Base-by-base conservation (phyloP, 805 yeast species). In the Yarrowia porcina region DNA sequence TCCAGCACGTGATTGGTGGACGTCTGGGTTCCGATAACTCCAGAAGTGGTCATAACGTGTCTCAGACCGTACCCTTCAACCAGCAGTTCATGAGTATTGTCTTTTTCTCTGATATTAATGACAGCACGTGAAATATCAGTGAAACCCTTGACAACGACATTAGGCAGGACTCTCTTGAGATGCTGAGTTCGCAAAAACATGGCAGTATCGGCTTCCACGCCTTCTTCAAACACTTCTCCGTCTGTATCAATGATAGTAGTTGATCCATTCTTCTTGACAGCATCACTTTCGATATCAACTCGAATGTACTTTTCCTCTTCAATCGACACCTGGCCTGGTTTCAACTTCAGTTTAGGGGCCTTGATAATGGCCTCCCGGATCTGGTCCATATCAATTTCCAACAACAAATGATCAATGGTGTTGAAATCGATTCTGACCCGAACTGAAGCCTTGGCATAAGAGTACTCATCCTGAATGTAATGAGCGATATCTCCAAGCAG, bases 31-130 rank as follows among this genome's bases (percentile, higher is more conserved):
- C 99, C 97, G 42, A 93, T 79, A 57, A 94, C 90, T 77, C 99
- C 99, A 73, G 94, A 98, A 1, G 98, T 93, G 65, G 90, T 85
- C 98, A 94, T 94, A 61, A 94, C 99, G 56, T 90, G 90, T 70
- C 91, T 89, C 67, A 94, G 78, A 33, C 99, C 99, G 72, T 94
- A 94, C 38, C 99, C 99, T 81, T 94, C 99, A 52, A 94, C 98
- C 69, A 94, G 81, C 67, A 94, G 79, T 76, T 94, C 99, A 65
- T 79, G 79, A 73, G 90, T 89, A 73, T 85, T 88, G 68, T 88
- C 86, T 72, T 88, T 89, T 72, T 89, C 94, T 66, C 85, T 82
- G 68, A 94, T 92, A 74, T 93, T 94, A 75, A 94, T 96, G 66
- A 94, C 98, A 6, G 99, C 99, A 73, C 99, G 86, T 23, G 97